phyloP scores from a whole-genome alignment of 306 rosid genomes.

The Arachis stenosperma region DNA sequence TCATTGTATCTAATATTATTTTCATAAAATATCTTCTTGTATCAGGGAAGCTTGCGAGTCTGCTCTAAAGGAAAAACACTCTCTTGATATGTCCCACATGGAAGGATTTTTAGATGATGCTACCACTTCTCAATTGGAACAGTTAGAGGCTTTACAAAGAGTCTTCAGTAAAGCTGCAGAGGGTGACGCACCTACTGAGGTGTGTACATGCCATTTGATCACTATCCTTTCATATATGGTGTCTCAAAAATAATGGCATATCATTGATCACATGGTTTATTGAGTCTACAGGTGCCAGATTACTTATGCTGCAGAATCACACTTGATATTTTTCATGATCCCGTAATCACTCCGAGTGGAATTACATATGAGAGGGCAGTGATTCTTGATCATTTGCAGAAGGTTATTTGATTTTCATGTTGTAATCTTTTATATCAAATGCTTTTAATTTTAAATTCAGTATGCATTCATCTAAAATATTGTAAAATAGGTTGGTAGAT shows the following conservation, averaged over 20 bases:
- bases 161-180: conserved; percentile 69
- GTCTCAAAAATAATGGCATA: not conserved
- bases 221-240: conserved; percentile 15
- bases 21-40: conserved; percentile 28
- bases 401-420: conserved; percentile 56
- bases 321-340: conserved; percentile 88
- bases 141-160: conserved; percentile 54
- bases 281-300: conserved; percentile 77
- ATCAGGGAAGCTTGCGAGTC: conserved; percentile 53
- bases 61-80: conserved; percentile 49
- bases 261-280: conserved; percentile 20
- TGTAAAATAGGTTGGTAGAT: conserved; percentile 68
- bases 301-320: conserved; percentile 86
- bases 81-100: conserved; percentile 33
- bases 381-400: conserved; percentile 80
- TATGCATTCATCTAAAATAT: conserved; percentile 19
- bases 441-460: not conserved
- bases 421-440: conserved; percentile 1
- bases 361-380: conserved; percentile 86
- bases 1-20: conserved; percentile 1
- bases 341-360: conserved; percentile 94
- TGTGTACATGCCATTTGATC: conserved; percentile 18
- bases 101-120: conserved; percentile 76
- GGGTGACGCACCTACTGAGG: conserved; percentile 71
- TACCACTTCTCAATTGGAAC: conserved; percentile 45